phyloP scores from a whole-genome alignment of 768 basidiomycete species.

The Naganishia randhawae region DNA sequence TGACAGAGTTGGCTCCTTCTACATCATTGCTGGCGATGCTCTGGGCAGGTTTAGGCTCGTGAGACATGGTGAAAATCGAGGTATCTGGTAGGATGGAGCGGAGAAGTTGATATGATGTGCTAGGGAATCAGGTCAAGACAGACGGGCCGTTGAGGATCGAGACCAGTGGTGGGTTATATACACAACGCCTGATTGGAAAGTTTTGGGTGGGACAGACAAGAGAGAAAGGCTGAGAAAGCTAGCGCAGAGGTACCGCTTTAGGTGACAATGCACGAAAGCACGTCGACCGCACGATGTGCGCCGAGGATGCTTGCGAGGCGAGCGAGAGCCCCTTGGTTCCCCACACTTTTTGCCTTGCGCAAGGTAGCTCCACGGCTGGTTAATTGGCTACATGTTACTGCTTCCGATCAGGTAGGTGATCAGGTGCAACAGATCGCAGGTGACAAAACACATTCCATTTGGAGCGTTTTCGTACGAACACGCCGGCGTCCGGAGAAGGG shows the following conservation, averaged over 20 bases:
- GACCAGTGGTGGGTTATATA: constrained; percentile 4
- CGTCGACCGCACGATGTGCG: background rate
- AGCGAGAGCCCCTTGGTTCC: constrained; percentile 3
- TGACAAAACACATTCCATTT: background rate
- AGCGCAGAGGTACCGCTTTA: constrained; percentile 1
- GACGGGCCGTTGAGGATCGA: too few relatives aligned
- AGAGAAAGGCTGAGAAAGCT: too few relatives aligned
- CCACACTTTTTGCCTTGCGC: background rate
- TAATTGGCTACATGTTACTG: background rate
- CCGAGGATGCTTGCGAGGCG: constrained; percentile 12
- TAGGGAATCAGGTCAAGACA: too few relatives aligned
- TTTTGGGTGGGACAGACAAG: constrained; percentile 7
- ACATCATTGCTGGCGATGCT: constrained; percentile 9
- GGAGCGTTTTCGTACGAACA: background rate
- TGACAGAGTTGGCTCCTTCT: constrained; percentile 2
- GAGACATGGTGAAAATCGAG: background rate
- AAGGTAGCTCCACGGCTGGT: background rate
- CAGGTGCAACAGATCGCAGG: background rate
- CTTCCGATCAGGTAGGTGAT: background rate
- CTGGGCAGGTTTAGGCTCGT: constrained; percentile 17
- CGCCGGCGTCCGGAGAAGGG: background rate
- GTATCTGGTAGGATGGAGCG: background rate
- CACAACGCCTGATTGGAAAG: constrained; percentile 18
- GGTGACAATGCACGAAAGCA: constrained; percentile 9
- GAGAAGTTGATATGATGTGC: background rate